Evolutionary conservation across 768 basidiomycete species (phyloP), one percentile per base, ranked within the genome.

Genomic region (Termitomyces sp.): DNA sequence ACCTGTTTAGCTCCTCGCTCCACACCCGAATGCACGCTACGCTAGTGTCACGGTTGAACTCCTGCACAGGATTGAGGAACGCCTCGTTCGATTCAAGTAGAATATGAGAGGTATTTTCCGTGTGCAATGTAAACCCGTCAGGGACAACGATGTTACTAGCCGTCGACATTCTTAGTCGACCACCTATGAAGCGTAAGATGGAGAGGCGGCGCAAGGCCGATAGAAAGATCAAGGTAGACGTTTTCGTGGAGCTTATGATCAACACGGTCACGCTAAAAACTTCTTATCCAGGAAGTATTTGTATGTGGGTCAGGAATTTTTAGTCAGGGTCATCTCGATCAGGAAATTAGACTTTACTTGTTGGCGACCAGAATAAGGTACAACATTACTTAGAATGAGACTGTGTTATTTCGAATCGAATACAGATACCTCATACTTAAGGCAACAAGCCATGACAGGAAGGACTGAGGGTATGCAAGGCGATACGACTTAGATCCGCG

Each of bases 21-120:
- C 94, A 99, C 3, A 86, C 83, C 31, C 85, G 78, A 55, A 99
- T 98, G 61, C 89, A 89, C 21, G 94, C 92, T 43, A 98, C 86
- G 61, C 91, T 94, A 46, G 92, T 70, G 72, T 99, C 97, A 40
- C 97, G 81, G 73, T 99, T 99, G 78, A 97, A 99, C 70, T 99
- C 93, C 68, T 99, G 97, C 12, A 98, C 88, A 6, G 97, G 96
- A 67, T 99, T 99, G 58, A 98, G 73, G 70, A 99, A 99, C 2
- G 95, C 92, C 56, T 90, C 88, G 60, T 92, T 89, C 8, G 81
- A 77, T 5, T 86, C 83, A 23, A 94, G 76, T 54, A 97, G 79
- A 66, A 98, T 89, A 65, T 82, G 84, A 0, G 90, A 82, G 3
- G 81, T 85, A 69, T 91, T 92, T 73, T 94, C 91, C 9, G 84